phyloP scores from a whole-genome alignment of 2,329 filamentous ascomycete species.

The Claviceps spartinae region DNA sequence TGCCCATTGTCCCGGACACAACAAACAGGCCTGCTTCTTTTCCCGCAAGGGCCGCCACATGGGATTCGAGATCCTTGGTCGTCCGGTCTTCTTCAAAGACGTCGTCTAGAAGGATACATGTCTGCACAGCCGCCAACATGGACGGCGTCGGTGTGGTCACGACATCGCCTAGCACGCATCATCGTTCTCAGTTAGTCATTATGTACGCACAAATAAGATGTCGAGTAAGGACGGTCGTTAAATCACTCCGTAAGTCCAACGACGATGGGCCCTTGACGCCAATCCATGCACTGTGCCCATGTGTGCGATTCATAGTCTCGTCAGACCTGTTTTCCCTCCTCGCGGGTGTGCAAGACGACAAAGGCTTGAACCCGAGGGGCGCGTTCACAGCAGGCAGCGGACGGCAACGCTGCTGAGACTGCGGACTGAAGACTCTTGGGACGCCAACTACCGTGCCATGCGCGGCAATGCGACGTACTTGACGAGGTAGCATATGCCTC shows the following conservation, averaged over 20 bases:
- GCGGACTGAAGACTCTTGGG: neutral
- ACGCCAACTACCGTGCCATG: neutral
- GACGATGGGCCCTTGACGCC: slow-evolving; percentile 9
- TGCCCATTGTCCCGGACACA: slow-evolving; percentile 86
- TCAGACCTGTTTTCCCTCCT: slow-evolving; percentile 1
- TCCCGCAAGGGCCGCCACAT: slow-evolving; percentile 57
- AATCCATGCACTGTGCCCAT: slow-evolving; percentile 9
- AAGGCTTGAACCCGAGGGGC: neutral
- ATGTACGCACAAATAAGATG: neutral
- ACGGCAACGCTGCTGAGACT: neutral
- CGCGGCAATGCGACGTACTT: neutral
- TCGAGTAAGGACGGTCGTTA: neutral
- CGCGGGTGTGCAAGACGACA: neutral
- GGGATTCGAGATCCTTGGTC: slow-evolving; percentile 61
- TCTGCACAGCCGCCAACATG: slow-evolving; percentile 70
- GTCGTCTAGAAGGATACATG: slow-evolving; percentile 68
- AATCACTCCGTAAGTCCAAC: slow-evolving; percentile 11
- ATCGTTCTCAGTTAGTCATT: neutral
- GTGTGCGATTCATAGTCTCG: neutral
- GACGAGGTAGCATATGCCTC: neutral
- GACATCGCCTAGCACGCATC: slow-evolving; percentile 28
- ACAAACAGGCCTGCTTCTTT: slow-evolving; percentile 72
- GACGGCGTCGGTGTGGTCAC: slow-evolving; percentile 62
- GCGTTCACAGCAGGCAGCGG: neutral
- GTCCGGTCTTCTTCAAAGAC: slow-evolving; percentile 70